Percentiles rank a stretch among this genome's conserved stretches.
phyloP scores from a whole-genome alignment of 23 red algal genomes.

The Cyanidiococcus yangmingshanensis region DNA sequence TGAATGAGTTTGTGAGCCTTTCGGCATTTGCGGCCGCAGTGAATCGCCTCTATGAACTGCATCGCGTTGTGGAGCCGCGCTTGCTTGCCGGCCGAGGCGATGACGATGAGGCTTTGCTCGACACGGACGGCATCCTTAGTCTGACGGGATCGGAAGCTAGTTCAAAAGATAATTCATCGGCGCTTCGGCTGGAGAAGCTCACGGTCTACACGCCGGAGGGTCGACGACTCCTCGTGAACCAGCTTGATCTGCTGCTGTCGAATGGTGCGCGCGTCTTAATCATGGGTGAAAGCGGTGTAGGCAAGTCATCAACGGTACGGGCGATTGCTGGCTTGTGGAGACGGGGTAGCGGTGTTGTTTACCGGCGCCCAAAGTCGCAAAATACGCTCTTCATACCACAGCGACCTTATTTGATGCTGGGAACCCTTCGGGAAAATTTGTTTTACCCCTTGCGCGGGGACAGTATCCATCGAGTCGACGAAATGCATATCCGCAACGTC shows the following conservation, averaged over 20 bases:
- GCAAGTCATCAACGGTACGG: conserved; percentile 29
- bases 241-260: conserved; percentile 8
- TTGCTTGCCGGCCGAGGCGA: not conserved
- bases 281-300: conserved; percentile 27
- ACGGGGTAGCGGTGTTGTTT: conserved; percentile 15
- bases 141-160: not conserved
- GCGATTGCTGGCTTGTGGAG: conserved; percentile 26
- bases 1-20: conserved; percentile 63
- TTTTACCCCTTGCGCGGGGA: conserved; percentile 12
- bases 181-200: conserved; percentile 16
- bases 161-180: not conserved
- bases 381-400: conserved; percentile 18
- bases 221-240: not conserved
- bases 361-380: not conserved
- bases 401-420: conserved; percentile 22
- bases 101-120: not conserved
- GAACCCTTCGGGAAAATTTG: conserved; percentile 20
- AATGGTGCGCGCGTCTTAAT: not conserved
- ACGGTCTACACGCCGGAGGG: conserved; percentile 13
- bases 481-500: conserved; percentile 36
- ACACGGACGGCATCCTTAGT: not conserved
- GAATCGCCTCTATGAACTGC: conserved; percentile 52
- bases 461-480: not conserved
- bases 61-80: conserved; percentile 30
- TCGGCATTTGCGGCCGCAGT: conserved; percentile 75